Conservation (phyloP, 495 filamentous ascomycete genomes). For the Ascodesmis nigricans region DNA sequence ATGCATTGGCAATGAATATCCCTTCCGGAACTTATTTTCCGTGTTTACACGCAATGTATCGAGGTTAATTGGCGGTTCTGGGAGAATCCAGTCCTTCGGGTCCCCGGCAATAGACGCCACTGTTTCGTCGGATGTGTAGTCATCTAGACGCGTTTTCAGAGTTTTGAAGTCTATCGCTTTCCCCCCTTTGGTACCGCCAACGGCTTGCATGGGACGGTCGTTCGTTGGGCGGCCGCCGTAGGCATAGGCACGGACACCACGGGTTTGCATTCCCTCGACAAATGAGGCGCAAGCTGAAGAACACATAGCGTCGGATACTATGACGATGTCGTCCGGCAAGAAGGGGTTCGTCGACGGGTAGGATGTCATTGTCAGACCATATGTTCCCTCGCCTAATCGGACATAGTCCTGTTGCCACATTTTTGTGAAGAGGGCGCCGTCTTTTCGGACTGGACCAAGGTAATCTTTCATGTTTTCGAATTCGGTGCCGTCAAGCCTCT, state of each 20-base stretch:
- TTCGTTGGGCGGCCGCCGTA: slow-evolving; percentile 12
- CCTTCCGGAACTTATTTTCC: slow-evolving; percentile 13
- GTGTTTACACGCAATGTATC: slow-evolving; percentile 5
- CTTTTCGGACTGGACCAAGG: slow-evolving; percentile 6
- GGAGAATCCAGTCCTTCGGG: slow-evolving; percentile 5
- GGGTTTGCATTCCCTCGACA: slow-evolving; percentile 8
- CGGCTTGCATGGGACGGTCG: slow-evolving; percentile 10
- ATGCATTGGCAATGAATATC: slow-evolving; percentile 6
- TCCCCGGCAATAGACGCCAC: background rate
- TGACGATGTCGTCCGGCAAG: slow-evolving; percentile 10
- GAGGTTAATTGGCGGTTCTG: slow-evolving; percentile 5
- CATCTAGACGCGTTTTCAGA: slow-evolving; percentile 2
- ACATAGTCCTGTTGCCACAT: slow-evolving; percentile 11
- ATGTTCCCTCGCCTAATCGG: slow-evolving; percentile 7
- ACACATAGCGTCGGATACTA: slow-evolving; percentile 11
- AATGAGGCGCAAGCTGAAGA: slow-evolving; percentile 4
- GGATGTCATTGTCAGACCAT: slow-evolving; percentile 5
- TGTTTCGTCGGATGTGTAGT: background rate
- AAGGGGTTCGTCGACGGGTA: slow-evolving; percentile 6
- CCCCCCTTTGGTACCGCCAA: slow-evolving; percentile 13
- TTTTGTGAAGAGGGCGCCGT: slow-evolving; percentile 8
- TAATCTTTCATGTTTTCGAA: slow-evolving; percentile 5
- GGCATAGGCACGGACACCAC: slow-evolving; percentile 10
- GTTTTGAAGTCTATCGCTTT: slow-evolving; percentile 5
- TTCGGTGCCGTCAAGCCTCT: background rate